phyloP scores from a whole-genome alignment of 2,329 filamentous ascomycete species.

The Ophiostoma australiae region DNA sequence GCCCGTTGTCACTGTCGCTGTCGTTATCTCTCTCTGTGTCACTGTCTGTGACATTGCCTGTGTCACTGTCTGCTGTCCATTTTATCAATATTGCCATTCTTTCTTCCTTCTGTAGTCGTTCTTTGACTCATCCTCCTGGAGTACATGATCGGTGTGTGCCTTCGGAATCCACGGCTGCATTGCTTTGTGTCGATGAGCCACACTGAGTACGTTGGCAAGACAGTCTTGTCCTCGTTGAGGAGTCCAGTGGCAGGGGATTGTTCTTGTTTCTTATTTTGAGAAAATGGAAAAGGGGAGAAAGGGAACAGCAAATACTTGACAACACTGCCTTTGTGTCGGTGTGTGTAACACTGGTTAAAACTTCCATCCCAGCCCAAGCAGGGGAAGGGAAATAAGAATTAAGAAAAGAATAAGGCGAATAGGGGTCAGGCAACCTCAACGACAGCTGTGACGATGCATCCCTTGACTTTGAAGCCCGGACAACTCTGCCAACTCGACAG shows the following conservation, averaged over 20 bases:
- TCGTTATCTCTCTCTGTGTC: not conserved
- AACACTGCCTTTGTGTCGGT: not conserved
- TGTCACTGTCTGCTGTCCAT: not conserved
- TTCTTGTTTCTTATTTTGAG: no score
- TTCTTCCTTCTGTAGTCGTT: not conserved
- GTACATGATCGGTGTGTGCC: conserved; percentile 20
- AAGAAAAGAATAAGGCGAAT: not conserved
- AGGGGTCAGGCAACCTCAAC: not conserved
- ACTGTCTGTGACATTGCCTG: not conserved
- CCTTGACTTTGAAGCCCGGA: not conserved
- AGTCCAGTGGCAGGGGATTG: not conserved
- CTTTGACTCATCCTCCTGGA: not conserved
- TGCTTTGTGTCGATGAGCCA: conserved; percentile 17
- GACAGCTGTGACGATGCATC: not conserved
- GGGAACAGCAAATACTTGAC: not conserved
- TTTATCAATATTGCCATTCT: no score
- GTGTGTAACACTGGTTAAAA: conserved; percentile 3
- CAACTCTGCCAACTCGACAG: no score
- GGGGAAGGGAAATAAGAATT: no score
- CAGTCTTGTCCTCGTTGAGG: not conserved
- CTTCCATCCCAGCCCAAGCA: not conserved
- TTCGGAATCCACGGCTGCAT: conserved; percentile 19
- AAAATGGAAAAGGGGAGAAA: not conserved
- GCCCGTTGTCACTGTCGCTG: not conserved
- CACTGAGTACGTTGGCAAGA: not conserved